phyloP scores from a whole-genome alignment of 495 filamentous ascomycete species.

The Penicillium desertorum region DNA sequence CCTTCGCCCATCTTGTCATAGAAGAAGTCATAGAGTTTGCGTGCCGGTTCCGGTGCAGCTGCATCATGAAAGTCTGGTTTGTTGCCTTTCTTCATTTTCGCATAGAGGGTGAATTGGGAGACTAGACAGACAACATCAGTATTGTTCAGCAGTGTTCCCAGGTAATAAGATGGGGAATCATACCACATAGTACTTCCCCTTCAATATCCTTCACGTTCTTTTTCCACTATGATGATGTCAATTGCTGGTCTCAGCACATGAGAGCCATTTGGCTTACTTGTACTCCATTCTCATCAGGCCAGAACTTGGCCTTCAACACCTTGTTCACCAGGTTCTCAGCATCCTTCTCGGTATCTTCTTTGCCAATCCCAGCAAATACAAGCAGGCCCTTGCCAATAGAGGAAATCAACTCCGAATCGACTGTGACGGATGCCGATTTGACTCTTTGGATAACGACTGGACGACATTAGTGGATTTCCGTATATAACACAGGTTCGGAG shows the following conservation, averaged over 20 bases:
- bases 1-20: constrained; percentile 69
- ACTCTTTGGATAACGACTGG: constrained; percentile 92
- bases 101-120: constrained; percentile 97
- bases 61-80: constrained; percentile 96
- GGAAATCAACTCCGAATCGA: constrained; percentile 88
- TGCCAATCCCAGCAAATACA: constrained; percentile 86
- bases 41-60: constrained; percentile 71
- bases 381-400: constrained; percentile 86
- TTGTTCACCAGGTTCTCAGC: constrained; percentile 79
- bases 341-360: constrained; percentile 87
- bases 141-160: neutral
- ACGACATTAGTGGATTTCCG: constrained; percentile 6
- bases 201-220: constrained; percentile 79
- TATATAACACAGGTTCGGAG: neutral
- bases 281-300: constrained; percentile 62
- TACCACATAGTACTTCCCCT: constrained; percentile 90
- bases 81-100: constrained; percentile 86
- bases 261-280: constrained; percentile 23
- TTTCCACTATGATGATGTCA: constrained; percentile 68
- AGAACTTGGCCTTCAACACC: constrained; percentile 84
- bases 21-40: constrained; percentile 78
- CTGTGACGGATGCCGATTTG: constrained; percentile 94
- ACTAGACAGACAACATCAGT: constrained; percentile 51
- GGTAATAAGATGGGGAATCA: constrained; percentile 20
- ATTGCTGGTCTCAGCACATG: neutral